Conservation (phyloP, 306 rosid species). For the Luffa acutangula region DNA sequence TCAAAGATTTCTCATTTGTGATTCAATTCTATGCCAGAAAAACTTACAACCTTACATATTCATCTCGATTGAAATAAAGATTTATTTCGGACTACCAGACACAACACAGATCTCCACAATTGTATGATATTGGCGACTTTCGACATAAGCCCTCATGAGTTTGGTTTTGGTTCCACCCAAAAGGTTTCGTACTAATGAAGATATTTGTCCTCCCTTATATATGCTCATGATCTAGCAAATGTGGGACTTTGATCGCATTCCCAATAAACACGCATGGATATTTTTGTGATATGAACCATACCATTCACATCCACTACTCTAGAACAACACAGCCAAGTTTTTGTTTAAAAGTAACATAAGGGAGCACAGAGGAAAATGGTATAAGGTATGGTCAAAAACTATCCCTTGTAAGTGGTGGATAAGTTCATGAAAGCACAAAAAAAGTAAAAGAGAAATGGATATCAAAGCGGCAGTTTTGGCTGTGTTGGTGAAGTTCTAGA, state of each 20-base stretch:
- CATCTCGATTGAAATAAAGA: neutral
- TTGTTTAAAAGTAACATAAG: neutral
- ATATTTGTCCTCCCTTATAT: too few relatives aligned
- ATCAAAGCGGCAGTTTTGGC: neutral
- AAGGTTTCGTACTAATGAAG: too few relatives aligned
- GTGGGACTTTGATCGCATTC: too few relatives aligned
- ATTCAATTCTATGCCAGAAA: too few relatives aligned
- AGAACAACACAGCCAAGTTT: neutral
- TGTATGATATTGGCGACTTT: too few relatives aligned
- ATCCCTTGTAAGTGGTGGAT: neutral
- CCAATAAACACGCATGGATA: neutral
- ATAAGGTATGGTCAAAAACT: neutral
- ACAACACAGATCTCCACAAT: too few relatives aligned
- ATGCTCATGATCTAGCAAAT: too few relatives aligned
- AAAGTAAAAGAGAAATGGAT: neutral
- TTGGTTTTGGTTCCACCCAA: too few relatives aligned
- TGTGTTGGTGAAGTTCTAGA: neutral
- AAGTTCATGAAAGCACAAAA: neutral
- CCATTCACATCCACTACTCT: neutral
- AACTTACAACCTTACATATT: neutral
- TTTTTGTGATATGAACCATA: neutral
- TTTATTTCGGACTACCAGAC: neutral
- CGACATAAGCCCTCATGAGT: too few relatives aligned
- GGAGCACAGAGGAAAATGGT: neutral
- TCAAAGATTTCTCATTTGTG: neutral